Evolutionary conservation across 768 basidiomycete species (phyloP).

Genomic region (Scleroderma citrinum): DNA sequence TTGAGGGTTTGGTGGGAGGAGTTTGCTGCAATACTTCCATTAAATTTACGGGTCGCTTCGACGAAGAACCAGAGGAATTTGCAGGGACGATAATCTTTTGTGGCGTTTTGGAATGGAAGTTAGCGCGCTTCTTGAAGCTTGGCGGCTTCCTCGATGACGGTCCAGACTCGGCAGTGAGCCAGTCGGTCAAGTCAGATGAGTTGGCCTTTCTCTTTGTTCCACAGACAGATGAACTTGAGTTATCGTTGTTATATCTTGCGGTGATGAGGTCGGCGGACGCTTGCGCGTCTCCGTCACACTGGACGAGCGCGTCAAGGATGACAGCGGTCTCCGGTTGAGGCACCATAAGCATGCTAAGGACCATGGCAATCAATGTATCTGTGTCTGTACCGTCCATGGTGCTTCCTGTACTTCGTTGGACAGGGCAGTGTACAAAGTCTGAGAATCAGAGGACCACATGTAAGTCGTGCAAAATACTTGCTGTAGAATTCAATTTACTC

Average conservation of each 20-base stretch:
- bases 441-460: too few relatives aligned
- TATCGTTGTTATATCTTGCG: constrained; percentile 10
- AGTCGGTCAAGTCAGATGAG: constrained; percentile 40
- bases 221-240: constrained; percentile 9
- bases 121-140: constrained; percentile 14
- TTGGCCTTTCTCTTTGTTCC: constrained; percentile 45
- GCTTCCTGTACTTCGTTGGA: too few relatives aligned
- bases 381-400: constrained; percentile 42
- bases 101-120: background rate
- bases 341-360: constrained; percentile 49
- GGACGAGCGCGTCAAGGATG: constrained; percentile 55
- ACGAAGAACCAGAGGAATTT: constrained; percentile 8
- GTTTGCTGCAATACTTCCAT: constrained; percentile 54
- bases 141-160: constrained; percentile 14
- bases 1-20: constrained; percentile 29
- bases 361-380: constrained; percentile 61
- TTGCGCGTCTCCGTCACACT: constrained; percentile 51
- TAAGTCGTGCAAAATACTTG: too few relatives aligned
- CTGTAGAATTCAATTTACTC: too few relatives aligned
- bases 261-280: constrained; percentile 41
- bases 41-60: constrained; percentile 39
- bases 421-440: too few relatives aligned
- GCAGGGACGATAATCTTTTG: constrained; percentile 14
- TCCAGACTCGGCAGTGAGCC: constrained; percentile 37
- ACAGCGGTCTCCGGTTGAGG: constrained; percentile 30